phyloP scores from a whole-genome alignment of 2,329 filamentous ascomycete species.

The Diaporthe amygdali region DNA sequence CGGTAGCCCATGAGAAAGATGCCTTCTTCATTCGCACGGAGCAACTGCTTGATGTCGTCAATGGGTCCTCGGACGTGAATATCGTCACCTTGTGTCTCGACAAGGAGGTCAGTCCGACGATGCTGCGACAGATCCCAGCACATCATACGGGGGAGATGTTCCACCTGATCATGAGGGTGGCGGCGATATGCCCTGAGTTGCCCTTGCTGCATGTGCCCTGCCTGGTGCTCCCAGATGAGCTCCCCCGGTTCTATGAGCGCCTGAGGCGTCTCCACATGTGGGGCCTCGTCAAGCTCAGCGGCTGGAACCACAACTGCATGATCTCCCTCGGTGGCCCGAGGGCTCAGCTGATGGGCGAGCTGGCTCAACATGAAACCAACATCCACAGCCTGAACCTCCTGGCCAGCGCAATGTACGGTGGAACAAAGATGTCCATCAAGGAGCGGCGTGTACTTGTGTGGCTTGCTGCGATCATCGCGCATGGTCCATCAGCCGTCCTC shows the following conservation, averaged over 20 bases:
- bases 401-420: background rate
- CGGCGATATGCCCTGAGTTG: background rate
- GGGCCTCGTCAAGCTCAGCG: background rate
- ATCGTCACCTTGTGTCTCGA: background rate
- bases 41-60: background rate
- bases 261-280: background rate
- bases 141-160: background rate
- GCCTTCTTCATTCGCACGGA: background rate
- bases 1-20: background rate
- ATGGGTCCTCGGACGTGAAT: background rate
- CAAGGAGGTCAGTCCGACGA: background rate
- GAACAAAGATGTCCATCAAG: background rate
- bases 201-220: background rate
- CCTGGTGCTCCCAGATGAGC: background rate
- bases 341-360: background rate
- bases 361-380: background rate
- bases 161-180: background rate
- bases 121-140: background rate
- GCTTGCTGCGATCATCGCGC: background rate
- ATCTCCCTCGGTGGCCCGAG: background rate
- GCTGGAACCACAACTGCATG: background rate
- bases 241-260: background rate
- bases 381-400: background rate
- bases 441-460: background rate
- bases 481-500: background rate